Base-by-base conservation (phyloP, 768 basidiomycete species). In the Paxillus involutus region DNA sequence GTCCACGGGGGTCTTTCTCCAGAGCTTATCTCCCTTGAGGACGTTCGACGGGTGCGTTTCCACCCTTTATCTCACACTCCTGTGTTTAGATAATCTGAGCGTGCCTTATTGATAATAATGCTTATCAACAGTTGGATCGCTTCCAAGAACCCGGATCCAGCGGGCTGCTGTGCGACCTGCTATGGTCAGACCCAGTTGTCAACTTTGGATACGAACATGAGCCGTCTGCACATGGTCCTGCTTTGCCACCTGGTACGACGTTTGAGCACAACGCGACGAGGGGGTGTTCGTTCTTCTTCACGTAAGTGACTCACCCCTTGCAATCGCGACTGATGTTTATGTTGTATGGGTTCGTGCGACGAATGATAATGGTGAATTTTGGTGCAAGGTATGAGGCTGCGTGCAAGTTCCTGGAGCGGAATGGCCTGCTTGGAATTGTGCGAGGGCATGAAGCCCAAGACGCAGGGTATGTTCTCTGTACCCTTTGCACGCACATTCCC, bases 381-480 rank as follows among this genome's bases (percentile, higher is more conserved):
- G 44, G 14, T 14, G 14, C 50, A 47, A 85, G 85, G 30, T 98
- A 95, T 63, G 86, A 86, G n/a, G 97, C 97, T 0, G 94, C 92
- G 0, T 95, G 94, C 70, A 81, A 89, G 58, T 99, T 99, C 75
- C 79, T 99, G 16, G 94, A 97, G 62, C 81, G 94, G 24, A 99
- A 98, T 63, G 80, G 82, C 42, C 77, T 99, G 9, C 78, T 99
- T 26, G 91, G 93, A 16, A 86, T 99, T 62, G 95, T 99, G 57
- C 86, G 97, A 36, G 97, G 93, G 16, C 97, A 99, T 60, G 97
- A 99, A 73, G 97, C 94, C 3, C 97, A 99, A 71, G 96, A 98
- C 70, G 90, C 92, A 16, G 96, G 96, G 88, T 94, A 66, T 46
- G 82, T 63, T 40, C 29, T 2, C 30, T 40, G 41, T 43, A 49